These are phyloP conservation scores for Penicillium sp. DNA, from an alignment of 2,329 filamentous ascomycete species.

Conservation along the genomic window DNA sequence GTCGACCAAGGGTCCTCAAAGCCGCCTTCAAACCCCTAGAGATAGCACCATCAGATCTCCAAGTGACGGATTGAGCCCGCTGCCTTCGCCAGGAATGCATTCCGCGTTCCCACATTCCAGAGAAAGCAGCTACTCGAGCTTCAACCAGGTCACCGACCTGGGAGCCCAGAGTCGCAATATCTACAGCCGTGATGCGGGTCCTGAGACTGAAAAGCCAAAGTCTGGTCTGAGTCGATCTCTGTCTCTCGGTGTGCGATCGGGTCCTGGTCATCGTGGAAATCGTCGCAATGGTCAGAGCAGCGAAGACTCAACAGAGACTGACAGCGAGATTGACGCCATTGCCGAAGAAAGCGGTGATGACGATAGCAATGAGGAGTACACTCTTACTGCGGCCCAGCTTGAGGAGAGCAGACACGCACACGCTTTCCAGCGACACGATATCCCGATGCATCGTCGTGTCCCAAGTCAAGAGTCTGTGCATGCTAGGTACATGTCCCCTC, in stretches of 20 bases:
- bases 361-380: slow-evolving; percentile 43
- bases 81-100: slow-evolving; percentile 29
- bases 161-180: slow-evolving; percentile 36
- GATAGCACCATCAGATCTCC: slow-evolving; percentile 29
- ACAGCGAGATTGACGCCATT: slow-evolving; percentile 28
- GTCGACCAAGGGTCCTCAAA: slow-evolving; percentile 30
- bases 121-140: slow-evolving; percentile 24
- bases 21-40: slow-evolving; percentile 35
- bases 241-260: slow-evolving; percentile 46
- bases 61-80: slow-evolving; percentile 18
- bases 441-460: slow-evolving; percentile 7
- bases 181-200: slow-evolving; percentile 39
- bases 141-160: slow-evolving; percentile 34
- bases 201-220: slow-evolving; percentile 32
- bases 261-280: slow-evolving; percentile 41
- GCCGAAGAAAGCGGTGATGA: slow-evolving; percentile 39
- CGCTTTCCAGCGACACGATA: slow-evolving; percentile 16
- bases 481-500: slow-evolving; percentile 19
- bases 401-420: slow-evolving; percentile 36
- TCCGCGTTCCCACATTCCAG: slow-evolving; percentile 25
- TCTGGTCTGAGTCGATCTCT: slow-evolving; percentile 40
- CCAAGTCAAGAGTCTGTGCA: slow-evolving; percentile 26
- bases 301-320: slow-evolving; percentile 19
- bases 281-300: slow-evolving; percentile 23
- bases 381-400: slow-evolving; percentile 38